Evolutionary conservation across 371 early-diverging fungal species (phyloP), one percentile per base, ranked within the genome.

Genomic region (Batrachochytrium dendrobatidis): DNA sequence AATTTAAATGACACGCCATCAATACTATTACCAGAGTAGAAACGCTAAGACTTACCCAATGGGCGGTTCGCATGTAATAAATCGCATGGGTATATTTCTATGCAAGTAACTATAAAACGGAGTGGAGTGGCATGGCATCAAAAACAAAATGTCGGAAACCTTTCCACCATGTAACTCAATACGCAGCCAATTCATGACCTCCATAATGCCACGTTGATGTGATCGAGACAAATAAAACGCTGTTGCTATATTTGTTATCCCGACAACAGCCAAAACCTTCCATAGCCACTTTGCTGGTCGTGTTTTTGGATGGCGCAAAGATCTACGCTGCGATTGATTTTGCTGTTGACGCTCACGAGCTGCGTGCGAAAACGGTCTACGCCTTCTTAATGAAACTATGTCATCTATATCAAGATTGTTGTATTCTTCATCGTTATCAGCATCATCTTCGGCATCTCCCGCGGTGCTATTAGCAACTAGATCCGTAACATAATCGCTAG

Each of bases 71-170:
- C 95, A 96, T 3, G 90, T 87, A 39, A 96, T 67, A 55, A 91
- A 91, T 81, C 89, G 84, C 85, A 91, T 84, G 3, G 79, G 66
- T 12, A 86, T 35, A 28, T 79, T 60, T 5, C 59, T 57, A 59
- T 93, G 93, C 1, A 94, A 26, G 54, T 86, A 71, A 29, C 88
- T 84, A 49, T 88, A 84, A 76, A 82, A 91, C 3, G 95, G 97
- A 0, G 95, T 93, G 1, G 94, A 94, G 68, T 96, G 95, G 58
- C 97, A 96, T 1, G 97, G 95, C 92, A 92, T 95, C 34, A 94
- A 60, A 56, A 92, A 87, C 0, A 85, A 76, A 1, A 88, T 70
- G 24, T 73, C 70, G 6, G 51, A 56, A 0, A 79, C 70, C 6
- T 53, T 6, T 18, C 62, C 70, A 0, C 29, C 43, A 1, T 56